Evolutionary conservation across 257 asterid species (phyloP).

Genomic region (Plantago elongata): DNA sequence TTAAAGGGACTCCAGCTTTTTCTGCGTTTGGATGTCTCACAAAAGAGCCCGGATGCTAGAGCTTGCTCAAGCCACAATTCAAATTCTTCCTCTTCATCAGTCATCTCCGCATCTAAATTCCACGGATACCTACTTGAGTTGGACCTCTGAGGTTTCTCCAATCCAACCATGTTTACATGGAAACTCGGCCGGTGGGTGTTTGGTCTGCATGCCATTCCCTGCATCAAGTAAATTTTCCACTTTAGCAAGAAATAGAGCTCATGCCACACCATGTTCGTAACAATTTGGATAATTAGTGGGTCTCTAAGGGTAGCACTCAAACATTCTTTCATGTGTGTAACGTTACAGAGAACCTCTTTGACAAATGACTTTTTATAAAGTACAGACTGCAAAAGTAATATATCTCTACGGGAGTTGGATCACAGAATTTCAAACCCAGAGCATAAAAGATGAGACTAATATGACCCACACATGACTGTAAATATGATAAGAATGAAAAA

Average conservation of each 20-base stretch:
- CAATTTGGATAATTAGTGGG: too few relatives aligned
- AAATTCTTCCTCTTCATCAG: slow-evolving; percentile 93
- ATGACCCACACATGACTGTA: too few relatives aligned
- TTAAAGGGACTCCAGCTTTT: slow-evolving; percentile 99
- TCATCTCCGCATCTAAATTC: slow-evolving; percentile 93
- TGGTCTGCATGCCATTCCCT: slow-evolving; percentile 97
- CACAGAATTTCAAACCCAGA: too few relatives aligned
- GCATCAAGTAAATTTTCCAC: slow-evolving; percentile 6
- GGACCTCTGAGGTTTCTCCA: slow-evolving; percentile 75
- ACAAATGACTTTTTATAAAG: not conserved
- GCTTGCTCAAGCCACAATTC: slow-evolving; percentile 98
- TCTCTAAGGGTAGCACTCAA: not conserved
- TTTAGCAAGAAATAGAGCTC: not conserved
- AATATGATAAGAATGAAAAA: too few relatives aligned
- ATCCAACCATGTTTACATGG: slow-evolving; percentile 98
- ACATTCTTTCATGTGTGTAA: not conserved
- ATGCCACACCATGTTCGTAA: too few relatives aligned
- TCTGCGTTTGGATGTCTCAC: slow-evolving; percentile 85
- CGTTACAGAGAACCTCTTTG: not conserved
- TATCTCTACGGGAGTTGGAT: too few relatives aligned
- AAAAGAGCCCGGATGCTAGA: slow-evolving; percentile 86
- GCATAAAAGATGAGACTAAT: too few relatives aligned
- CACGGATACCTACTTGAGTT: slow-evolving; percentile 81
- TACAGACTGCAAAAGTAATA: not conserved
- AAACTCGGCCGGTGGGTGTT: slow-evolving; percentile 96